Conservation (phyloP, 148 eudicot species). For the Amaranthus hypochondriacus region DNA sequence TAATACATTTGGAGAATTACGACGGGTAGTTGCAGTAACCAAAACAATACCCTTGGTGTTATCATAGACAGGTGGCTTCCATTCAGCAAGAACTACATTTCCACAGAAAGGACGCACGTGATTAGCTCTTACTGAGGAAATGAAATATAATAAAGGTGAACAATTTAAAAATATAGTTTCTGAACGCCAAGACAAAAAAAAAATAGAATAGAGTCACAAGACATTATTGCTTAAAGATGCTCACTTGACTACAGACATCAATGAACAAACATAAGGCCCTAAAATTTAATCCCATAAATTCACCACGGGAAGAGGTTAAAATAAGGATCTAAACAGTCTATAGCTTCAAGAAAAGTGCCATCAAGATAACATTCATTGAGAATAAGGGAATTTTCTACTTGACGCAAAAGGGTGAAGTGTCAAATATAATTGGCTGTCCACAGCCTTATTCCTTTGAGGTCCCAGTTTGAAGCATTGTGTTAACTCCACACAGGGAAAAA, state of each 20-base stretch:
- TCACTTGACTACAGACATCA: neutral
- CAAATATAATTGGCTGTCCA: too few relatives aligned
- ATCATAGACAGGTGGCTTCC: constrained; percentile 99
- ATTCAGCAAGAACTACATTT: constrained; percentile 88
- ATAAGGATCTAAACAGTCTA: too few relatives aligned
- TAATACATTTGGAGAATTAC: constrained; percentile 95
- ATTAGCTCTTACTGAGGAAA: neutral
- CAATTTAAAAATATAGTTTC: neutral
- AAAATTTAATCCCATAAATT: neutral
- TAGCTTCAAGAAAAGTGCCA: too few relatives aligned
- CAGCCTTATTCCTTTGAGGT: too few relatives aligned
- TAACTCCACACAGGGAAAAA: too few relatives aligned
- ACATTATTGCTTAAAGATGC: neutral
- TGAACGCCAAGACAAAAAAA: neutral
- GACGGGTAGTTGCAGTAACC: constrained; percentile 92
- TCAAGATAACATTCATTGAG: too few relatives aligned
- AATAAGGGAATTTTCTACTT: too few relatives aligned
- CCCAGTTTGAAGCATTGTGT: too few relatives aligned
- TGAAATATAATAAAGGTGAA: neutral
- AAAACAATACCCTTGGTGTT: constrained; percentile 79
- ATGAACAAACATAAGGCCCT: neutral
- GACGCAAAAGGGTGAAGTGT: too few relatives aligned
- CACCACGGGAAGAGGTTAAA: too few relatives aligned
- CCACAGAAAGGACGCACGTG: neutral
- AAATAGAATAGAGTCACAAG: neutral